These are phyloP conservation scores for Tuber umbilicatum DNA, from an alignment of 495 filamentous ascomycete genomes.

Conservation along the genomic window DNA sequence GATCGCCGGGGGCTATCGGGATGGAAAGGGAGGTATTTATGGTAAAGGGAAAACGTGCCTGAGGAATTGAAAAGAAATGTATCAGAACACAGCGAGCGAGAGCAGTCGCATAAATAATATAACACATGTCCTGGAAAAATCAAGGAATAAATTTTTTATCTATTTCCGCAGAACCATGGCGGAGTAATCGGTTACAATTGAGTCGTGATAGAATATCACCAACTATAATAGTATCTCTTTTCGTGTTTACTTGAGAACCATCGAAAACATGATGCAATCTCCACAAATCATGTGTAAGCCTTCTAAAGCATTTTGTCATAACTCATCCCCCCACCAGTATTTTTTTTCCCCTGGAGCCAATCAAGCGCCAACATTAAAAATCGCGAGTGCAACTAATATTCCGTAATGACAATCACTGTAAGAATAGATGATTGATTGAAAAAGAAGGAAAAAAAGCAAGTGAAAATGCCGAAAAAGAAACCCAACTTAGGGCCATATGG, in stretches of 20 bases:
- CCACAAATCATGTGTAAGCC: conserved; percentile 1
- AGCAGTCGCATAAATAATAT: neutral
- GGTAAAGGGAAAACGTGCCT: conserved; percentile 35
- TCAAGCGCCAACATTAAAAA: neutral
- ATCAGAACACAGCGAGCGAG: neutral
- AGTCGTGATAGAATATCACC: conserved; percentile 3
- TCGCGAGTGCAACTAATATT: neutral
- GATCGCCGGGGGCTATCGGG: conserved; percentile 11
- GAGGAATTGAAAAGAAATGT: neutral
- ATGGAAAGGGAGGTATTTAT: conserved; percentile 27
- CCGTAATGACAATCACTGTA: neutral
- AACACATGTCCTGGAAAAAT: neutral
- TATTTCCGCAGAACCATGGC: neutral
- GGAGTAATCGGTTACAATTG: conserved; percentile 3
- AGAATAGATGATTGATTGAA: conserved; percentile 3
- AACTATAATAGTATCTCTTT: conserved; percentile 6
- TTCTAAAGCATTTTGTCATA: neutral
- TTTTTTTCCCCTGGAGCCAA: neutral
- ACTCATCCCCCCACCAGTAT: neutral
- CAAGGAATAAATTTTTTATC: neutral
- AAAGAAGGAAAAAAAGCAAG: conserved; percentile 2
- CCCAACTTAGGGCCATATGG: neutral
- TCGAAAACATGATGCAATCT: conserved; percentile 7
- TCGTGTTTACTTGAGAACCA: conserved; percentile 4
- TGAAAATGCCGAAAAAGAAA: neutral